Evolutionary conservation across 1,139 yeast genomes (phyloP), one percentile per base, ranked within the genome.

Genomic region (Hemisphaericaspora lyxosophila): DNA sequence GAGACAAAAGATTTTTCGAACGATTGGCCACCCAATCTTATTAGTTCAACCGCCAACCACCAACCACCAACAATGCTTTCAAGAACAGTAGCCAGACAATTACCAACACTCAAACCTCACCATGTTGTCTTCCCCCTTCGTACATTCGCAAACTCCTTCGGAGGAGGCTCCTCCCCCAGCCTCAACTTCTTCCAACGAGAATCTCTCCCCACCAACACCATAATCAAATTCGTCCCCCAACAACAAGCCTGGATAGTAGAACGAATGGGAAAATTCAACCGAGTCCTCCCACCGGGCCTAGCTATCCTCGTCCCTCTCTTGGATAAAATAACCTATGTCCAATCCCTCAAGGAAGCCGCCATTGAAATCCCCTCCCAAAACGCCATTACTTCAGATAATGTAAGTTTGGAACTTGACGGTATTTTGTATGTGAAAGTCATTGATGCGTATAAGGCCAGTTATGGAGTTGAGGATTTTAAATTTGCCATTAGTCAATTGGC

Each of bases 221-320:
- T 85, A 1, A 59, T 86, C 31, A 67, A 84, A 49, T 87, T 87
- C 58, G 95, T 87, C 4, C 96, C 96, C 2, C 95, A 87, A 57
- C 95, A 86, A 60, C 83, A 87, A 11, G 95, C 95, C 3, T 87
- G 94, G 90, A 79, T 87, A 15, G 95, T 87, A 19, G 96, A 87
- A 61, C 71, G 96, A 47, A 87, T 87, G 95, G 96, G 96, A 23
- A 84, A 83, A 57, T 87, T 85, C 65, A 75, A 82, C 57, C 66
- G 83, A 43, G 82, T 85, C 26, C 70, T 87, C 43, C 76, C 80
- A 28, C 95, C 95, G 0, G 96, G 95, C 13, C 66, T 85, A 35
- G 89, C 94, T 3, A 59, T 87, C 28, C 64, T 87, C 51, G 48
- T 84, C 7, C 95, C 95, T 4, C 62, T 86, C 37, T 49, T 87